Evolutionary conservation across 2,329 filamentous ascomycete species (phyloP).

Genomic region (Paecilomyces fulvus): DNA sequence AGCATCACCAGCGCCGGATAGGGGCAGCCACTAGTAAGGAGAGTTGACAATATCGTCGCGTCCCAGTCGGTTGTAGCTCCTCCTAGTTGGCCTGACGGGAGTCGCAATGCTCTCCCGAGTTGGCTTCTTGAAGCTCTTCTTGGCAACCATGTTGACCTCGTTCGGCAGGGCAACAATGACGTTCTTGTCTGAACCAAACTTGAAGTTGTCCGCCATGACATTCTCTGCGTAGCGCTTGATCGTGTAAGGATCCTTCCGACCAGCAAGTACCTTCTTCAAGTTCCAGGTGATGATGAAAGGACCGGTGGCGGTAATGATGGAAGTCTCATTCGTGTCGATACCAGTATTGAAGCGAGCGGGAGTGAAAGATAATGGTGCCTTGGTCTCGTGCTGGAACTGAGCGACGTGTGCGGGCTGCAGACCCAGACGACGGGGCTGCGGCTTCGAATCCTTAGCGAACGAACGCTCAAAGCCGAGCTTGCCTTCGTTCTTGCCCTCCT

Average conservation of each 20-base stretch:
- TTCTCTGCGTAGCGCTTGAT: slow-evolving; percentile 96
- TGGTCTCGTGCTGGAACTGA: slow-evolving; percentile 95
- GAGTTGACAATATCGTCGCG: slow-evolving; percentile 78
- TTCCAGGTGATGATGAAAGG: slow-evolving; percentile 97
- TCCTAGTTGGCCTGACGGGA: slow-evolving; percentile 39
- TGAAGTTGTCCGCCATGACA: slow-evolving; percentile 97
- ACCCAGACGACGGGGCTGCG: slow-evolving; percentile 80
- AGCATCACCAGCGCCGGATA: not conserved
- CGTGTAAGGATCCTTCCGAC: slow-evolving; percentile 78
- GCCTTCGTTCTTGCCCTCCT: slow-evolving; percentile 89
- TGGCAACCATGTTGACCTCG: slow-evolving; percentile 95
- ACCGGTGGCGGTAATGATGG: slow-evolving; percentile 92
- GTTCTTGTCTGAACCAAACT: slow-evolving; percentile 93
- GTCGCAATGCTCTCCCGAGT: slow-evolving; percentile 87
- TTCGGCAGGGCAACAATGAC: slow-evolving; percentile 95
- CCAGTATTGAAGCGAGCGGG: slow-evolving; percentile 91
- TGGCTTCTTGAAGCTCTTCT: slow-evolving; percentile 73
- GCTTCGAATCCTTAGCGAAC: slow-evolving; percentile 88
- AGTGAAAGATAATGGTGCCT: slow-evolving; percentile 76
- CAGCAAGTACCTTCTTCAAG: slow-evolving; percentile 76
- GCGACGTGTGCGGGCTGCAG: slow-evolving; percentile 88
- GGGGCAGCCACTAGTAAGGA: slow-evolving; percentile 40
- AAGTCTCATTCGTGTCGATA: slow-evolving; percentile 71
- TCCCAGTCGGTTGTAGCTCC: slow-evolving; percentile 45
- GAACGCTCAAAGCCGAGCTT: slow-evolving; percentile 96